A percentile compares a stretch with the other conserved stretches of the same genome.
Conservation (phyloP, 345 rosid species). For the Rhodamnia rubescens region DNA sequence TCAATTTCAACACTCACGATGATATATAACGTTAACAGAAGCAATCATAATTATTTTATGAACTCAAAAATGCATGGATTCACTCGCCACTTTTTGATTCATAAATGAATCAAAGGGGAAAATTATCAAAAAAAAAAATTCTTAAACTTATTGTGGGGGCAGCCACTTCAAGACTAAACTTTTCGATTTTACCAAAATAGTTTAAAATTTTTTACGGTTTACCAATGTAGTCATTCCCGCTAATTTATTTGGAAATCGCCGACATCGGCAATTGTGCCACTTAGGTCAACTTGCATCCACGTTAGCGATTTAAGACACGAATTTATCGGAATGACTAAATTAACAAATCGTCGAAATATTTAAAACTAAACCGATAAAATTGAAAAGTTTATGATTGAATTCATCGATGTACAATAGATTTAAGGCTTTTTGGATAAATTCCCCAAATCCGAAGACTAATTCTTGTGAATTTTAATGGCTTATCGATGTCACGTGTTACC, state of each 20-base stretch:
- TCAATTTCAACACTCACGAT: no score
- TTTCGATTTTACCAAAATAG: neutral
- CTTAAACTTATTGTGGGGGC: neutral
- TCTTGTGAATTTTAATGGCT: neutral
- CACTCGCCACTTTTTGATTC: neutral
- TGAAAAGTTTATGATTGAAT: neutral
- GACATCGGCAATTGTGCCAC: rapidly evolving
- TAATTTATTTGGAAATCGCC: neutral
- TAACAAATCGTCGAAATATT: neutral
- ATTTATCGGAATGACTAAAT: neutral
- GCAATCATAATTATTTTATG: neutral
- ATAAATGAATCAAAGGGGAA: neutral
- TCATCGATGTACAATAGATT: rapidly evolving
- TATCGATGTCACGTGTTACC: neutral
- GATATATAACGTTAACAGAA: neutral
- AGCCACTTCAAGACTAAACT: neutral
- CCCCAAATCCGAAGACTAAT: neutral
- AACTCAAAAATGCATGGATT: neutral
- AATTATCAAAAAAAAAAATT: neutral
- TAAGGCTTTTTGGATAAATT: neutral
- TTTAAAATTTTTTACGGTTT: neutral
- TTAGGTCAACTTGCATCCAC: rapidly evolving
- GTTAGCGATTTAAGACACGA: neutral
- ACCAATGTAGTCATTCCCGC: rapidly evolving
- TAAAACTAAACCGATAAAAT: neutral